phyloP scores from a whole-genome alignment of 1,284 basidiomycete species.

The Cystobasidium sp. region DNA sequence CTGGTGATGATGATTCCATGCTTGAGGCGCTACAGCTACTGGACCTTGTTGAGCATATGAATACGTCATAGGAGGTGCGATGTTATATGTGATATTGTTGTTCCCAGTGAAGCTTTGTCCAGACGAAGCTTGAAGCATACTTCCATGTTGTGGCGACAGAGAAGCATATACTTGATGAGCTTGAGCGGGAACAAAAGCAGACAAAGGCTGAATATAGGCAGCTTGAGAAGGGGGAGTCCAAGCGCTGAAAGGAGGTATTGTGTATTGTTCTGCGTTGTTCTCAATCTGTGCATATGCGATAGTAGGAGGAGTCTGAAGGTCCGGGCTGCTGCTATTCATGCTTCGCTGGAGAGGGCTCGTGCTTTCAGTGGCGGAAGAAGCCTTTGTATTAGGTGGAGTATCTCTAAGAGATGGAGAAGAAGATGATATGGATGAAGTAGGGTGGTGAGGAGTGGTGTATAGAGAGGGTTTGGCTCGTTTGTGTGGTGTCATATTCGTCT shows the following conservation, averaged over 20 bases:
- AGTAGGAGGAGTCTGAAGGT: constrained; percentile 2
- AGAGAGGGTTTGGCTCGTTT: constrained; percentile 7
- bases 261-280: constrained; percentile 3
- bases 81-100: constrained; percentile 15
- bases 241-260: constrained; percentile 12
- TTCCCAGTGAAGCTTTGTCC: constrained; percentile 9
- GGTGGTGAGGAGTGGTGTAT: not conserved
- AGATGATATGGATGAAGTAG: not conserved
- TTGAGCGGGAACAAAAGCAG: constrained; percentile 22
- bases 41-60: not conserved
- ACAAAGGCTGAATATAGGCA: constrained; percentile 5
- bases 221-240: constrained; percentile 1
- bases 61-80: not conserved
- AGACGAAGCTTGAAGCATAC: not conserved
- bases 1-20: constrained; percentile 11
- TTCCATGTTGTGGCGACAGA: constrained; percentile 2
- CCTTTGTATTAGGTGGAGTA: not conserved
- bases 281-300: not conserved
- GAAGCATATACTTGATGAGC: not conserved
- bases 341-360: not conserved
- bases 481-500: not conserved
- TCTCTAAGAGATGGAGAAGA: not conserved
- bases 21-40: not conserved
- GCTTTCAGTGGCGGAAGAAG: constrained; percentile 1
- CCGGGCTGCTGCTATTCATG: not conserved